Conservation (phyloP, 1,284 basidiomycete species). For the Trichosporon ovoides region DNA sequence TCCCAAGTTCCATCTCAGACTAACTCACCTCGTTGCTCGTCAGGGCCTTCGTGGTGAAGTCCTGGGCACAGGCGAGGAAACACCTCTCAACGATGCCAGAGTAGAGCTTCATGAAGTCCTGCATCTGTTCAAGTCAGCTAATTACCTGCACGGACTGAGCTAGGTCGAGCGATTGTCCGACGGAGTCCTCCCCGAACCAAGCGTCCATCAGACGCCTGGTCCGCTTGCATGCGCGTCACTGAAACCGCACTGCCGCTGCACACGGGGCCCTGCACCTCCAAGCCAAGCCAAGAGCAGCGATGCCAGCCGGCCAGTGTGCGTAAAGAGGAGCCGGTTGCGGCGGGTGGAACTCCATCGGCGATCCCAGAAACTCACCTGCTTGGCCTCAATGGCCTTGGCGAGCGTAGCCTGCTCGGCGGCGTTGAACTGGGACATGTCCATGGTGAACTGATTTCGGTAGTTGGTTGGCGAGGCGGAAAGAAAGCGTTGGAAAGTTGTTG, state of each 20-base stretch:
- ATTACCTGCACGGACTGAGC: too few relatives aligned
- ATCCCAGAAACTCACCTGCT: slow-evolving; percentile 60
- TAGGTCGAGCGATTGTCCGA: background rate
- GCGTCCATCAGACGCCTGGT: too few relatives aligned
- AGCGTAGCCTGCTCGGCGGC: slow-evolving; percentile 83
- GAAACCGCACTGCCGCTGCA: too few relatives aligned
- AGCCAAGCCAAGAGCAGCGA: background rate
- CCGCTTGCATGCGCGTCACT: background rate
- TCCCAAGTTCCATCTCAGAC: background rate
- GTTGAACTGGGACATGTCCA: slow-evolving; percentile 84
- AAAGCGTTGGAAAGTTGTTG: background rate
- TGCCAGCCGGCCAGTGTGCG: too few relatives aligned
- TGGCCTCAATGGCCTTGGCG: slow-evolving; percentile 81
- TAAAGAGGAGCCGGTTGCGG: background rate
- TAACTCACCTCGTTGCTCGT: slow-evolving; percentile 80
- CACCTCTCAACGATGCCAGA: slow-evolving; percentile 93
- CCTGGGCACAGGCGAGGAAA: slow-evolving; percentile 90
- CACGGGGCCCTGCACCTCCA: too few relatives aligned
- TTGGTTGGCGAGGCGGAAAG: too few relatives aligned
- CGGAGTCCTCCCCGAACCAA: too few relatives aligned
- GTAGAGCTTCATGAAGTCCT: slow-evolving; percentile 95
- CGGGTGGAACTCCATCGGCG: background rate
- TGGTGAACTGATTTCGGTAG: too few relatives aligned
- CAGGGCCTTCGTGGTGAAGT: slow-evolving; percentile 91
- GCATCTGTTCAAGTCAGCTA: slow-evolving; percentile 63